These are phyloP conservation scores for Helianthus annuus DNA, from an alignment of 129 eudicot genomes.

Conservation along the genomic window DNA sequence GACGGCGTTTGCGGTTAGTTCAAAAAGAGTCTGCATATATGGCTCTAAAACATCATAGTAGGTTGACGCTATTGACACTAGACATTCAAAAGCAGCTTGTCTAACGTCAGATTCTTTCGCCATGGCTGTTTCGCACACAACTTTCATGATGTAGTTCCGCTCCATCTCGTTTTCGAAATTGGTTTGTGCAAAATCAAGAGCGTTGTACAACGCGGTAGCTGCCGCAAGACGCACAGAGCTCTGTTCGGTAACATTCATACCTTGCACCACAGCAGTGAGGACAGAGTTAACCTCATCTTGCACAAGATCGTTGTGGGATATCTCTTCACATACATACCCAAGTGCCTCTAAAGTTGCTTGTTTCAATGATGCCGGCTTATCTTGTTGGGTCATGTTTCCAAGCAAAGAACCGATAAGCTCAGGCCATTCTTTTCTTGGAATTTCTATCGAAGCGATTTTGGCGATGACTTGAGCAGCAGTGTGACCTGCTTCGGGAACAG, in stretches of 20 bases:
- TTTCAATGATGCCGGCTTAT: constrained; percentile 63
- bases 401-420: constrained; percentile 69
- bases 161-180: constrained; percentile 85
- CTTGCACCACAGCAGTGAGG: constrained; percentile 92
- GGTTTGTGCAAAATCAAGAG: constrained; percentile 87
- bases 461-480: constrained; percentile 91
- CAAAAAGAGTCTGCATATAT: constrained; percentile 75
- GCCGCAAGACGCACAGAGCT: constrained; percentile 84
- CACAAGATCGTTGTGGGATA: constrained; percentile 68
- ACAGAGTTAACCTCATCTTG: constrained; percentile 85
- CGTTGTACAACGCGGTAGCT: constrained; percentile 72
- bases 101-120: constrained; percentile 71
- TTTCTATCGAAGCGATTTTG: constrained; percentile 75
- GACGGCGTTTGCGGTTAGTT: constrained; percentile 76
- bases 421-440: constrained; percentile 87
- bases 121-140: constrained; percentile 74
- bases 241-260: constrained; percentile 72
- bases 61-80: constrained; percentile 79
- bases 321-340: constrained; percentile 90
- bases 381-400: constrained; percentile 65
- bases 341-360: constrained; percentile 86
- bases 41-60: constrained; percentile 88
- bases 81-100: constrained; percentile 23
- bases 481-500: constrained; percentile 70
- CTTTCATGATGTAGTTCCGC: constrained; percentile 79